Base-by-base conservation (phyloP, 1,284 basidiomycete species). In the Neonothopanus nambi region DNA sequence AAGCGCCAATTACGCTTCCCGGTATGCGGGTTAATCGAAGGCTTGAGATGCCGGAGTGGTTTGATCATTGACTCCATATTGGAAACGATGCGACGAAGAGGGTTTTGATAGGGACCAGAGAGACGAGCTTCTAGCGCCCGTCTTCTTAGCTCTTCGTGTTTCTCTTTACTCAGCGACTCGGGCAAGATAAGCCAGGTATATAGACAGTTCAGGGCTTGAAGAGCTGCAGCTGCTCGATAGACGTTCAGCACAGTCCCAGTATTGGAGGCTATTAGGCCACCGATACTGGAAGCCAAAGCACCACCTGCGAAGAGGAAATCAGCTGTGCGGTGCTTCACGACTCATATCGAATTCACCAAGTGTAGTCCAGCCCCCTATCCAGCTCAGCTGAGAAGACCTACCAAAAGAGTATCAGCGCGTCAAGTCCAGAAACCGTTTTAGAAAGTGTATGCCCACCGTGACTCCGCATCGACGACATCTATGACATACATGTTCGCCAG, bases 1-100 rank as follows among this genome's bases (percentile, higher is more conserved):
- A 72, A 59, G 33, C 69, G 65, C 67, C 67, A 72, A 20, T 66
- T 67, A 17, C 41, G 58, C 43, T 42, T 54, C 15, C 67, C 69
- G 4, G 63, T 60, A 11, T 51, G 45, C 15, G 36, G 7, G 33
- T 54, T 60, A 13, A 51, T 57, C 15, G 24, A 57, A 3, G 70
- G 70, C 12, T 61, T 44, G 15, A 71, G 51, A 15, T 58, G 40
- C 26, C 58, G 58, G 26, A 72, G 48, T 7, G 69, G 68, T 33
- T 62, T 61, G 5, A 72, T 54, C 8, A 61, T 42, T 17, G 55
- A 40, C 15, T 26, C 30, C 5, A 61, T 8, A 13, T 28, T n/a
- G 24, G 36, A 17, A 11, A 41, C 18, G 12, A 55, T 13, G 20
- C 20, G 40, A 30, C 23, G 28, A 20, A 38, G 33, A 42, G 28